These are phyloP conservation scores for Lachancea sp. DNA, from an alignment of 805 yeast genomes.

Conservation along the genomic window DNA sequence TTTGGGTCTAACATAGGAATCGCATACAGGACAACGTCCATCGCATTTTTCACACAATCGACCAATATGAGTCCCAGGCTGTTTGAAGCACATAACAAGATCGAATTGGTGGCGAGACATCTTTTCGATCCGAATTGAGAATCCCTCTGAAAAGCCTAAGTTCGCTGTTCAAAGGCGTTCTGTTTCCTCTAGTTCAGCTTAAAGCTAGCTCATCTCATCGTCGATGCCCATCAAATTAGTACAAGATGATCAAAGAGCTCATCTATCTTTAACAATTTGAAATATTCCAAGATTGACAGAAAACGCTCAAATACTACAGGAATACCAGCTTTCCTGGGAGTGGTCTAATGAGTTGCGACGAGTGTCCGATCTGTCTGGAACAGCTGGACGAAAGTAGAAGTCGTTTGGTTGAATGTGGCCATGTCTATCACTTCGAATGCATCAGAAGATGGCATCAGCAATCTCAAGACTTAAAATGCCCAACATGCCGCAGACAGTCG, in stretches of 20 bases:
- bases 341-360: conserved; percentile 5
- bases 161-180: no score
- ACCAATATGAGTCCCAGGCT: conserved; percentile 71
- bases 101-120: conserved; percentile 93
- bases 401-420: conserved; percentile 43
- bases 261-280: neutral
- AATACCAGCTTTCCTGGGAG: neutral
- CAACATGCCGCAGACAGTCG: conserved; percentile 24
- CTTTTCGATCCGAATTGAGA: neutral
- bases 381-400: conserved; percentile 24
- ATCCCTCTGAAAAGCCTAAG: neutral
- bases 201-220: no score
- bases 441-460: conserved; percentile 45
- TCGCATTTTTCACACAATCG: conserved; percentile 78
- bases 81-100: conserved; percentile 74
- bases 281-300: neutral
- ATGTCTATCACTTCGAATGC: conserved; percentile 52
- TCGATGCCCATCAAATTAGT: neutral
- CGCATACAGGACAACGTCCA: conserved; percentile 88
- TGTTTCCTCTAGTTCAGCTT: no score
- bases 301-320: neutral
- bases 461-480: conserved; percentile 25
- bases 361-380: conserved; percentile 62
- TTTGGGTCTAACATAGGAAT: conserved; percentile 70
- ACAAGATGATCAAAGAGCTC: neutral